Conservation (phyloP, 108 stramenopile species). For the Fragilariopsis cylindrus region DNA sequence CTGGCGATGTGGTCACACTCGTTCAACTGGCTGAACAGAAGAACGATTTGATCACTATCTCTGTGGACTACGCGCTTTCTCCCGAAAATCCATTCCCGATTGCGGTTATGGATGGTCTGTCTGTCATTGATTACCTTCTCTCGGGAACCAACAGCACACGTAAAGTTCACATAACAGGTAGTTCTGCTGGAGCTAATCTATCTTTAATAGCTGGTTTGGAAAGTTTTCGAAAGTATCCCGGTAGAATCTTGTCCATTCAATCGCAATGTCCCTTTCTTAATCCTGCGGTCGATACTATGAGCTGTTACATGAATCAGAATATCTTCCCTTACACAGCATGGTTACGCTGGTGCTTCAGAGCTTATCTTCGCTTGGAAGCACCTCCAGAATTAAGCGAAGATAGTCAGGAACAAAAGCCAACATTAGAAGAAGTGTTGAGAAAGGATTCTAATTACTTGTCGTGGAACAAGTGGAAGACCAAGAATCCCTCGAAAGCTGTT, state of each 20-base stretch:
- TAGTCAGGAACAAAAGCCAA: neutral
- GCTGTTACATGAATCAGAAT: constrained; percentile 10
- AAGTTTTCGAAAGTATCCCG: constrained; percentile 12
- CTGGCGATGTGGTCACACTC: neutral
- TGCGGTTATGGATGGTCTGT: constrained; percentile 16
- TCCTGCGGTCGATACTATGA: constrained; percentile 5
- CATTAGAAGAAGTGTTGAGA: constrained; percentile 6
- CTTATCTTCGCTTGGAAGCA: constrained; percentile 15
- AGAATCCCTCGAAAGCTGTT: neutral
- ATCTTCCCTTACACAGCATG: neutral
- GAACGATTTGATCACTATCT: constrained; percentile 9
- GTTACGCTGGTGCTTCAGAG: constrained; percentile 17
- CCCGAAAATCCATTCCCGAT: constrained; percentile 23
- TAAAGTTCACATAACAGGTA: neutral
- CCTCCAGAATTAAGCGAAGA: neutral
- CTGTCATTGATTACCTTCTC: constrained; percentile 13
- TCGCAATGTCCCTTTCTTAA: constrained; percentile 10
- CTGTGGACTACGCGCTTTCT: constrained; percentile 11
- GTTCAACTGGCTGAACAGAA: neutral
- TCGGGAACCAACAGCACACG: neutral
- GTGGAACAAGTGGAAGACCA: constrained; percentile 14
- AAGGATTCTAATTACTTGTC: constrained; percentile 7
- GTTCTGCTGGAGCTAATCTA: constrained; percentile 11
- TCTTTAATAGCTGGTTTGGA: constrained; percentile 11
- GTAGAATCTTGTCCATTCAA: constrained; percentile 7